Evolutionary conservation across 2,329 filamentous ascomycete species (phyloP), one percentile per base, ranked within the genome.

Genomic region (Lachnellula willkommii): DNA sequence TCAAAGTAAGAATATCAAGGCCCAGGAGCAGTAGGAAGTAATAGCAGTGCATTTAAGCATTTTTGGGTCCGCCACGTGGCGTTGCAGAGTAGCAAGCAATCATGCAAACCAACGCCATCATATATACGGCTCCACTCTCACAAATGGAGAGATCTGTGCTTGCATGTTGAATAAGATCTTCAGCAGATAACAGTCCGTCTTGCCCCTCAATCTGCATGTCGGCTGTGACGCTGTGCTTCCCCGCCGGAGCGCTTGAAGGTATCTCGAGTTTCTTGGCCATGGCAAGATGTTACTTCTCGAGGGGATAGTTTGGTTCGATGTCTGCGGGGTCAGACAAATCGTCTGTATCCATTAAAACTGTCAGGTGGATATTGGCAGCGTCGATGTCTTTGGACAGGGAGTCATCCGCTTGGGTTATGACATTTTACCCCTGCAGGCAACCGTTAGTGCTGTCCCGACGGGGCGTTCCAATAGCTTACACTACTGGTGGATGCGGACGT

Each of bases 51-150:
- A 32, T 28, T 24, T n/a, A 28, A 26, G 42, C 26, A 49, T 35
- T 42, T 46, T 57, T 48, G 50, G 52, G 37, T 17, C 55, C 37
- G 55, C 50, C 55, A 57, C 55, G 55, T 57, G 55, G 55, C 55
- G 50, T 47, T 17, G 20, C 22, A 17, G 42, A 45, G 42, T 3
- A 45, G 51, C 37, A 40, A 48, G 28, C 28, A 32, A 32, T 9
- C 9, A 32, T 47, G 35, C 28, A 48, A 20, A 37, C 54, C 55
- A 54, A 54, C 47, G 39, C 36, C 20, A 26, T 15, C 14, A 36
- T 47, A 52, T 51, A 51, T 51, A 47, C 17, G 26, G 47, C 20
- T 43, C 55, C 50, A 53, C 51, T 54, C 17, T 39, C 26, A 14
- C 48, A 39, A 50, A 50, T 39, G 48, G 17, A 24, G 37, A 50